Percentiles rank a stretch among this genome's conserved stretches.
These are phyloP conservation scores for Fraxinus baroniana DNA, from an alignment of 305 asterid genomes.

Conservation along the genomic window DNA sequence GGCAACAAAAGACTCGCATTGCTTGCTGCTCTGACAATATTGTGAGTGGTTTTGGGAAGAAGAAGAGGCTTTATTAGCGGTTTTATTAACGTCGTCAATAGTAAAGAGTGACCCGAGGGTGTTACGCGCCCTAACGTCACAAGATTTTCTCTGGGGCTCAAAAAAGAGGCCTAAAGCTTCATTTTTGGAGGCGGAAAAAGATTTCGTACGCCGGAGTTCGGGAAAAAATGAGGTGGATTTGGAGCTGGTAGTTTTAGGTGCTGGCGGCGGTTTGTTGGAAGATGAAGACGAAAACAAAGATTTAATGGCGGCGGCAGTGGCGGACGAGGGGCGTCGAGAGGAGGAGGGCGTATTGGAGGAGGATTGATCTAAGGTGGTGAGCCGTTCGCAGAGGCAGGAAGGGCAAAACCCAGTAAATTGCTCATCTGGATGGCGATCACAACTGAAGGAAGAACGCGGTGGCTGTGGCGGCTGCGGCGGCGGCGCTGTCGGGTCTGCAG, in stretches of 20 bases:
- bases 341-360: slow-evolving; percentile 55
- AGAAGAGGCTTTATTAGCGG: slow-evolving; percentile 23
- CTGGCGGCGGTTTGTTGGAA: slow-evolving; percentile 43
- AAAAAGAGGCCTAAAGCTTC: slow-evolving; percentile 62
- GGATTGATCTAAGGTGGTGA: slow-evolving; percentile 70
- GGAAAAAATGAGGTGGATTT: slow-evolving; percentile 57
- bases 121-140: slow-evolving; percentile 82
- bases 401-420: slow-evolving; percentile 90
- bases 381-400: slow-evolving; percentile 92
- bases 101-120: slow-evolving; percentile 68
- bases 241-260: slow-evolving; percentile 34
- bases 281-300: slow-evolving; percentile 59
- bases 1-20: slow-evolving; percentile 33
- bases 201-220: slow-evolving; percentile 82
- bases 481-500: slow-evolving; percentile 77
- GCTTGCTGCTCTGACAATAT: slow-evolving; percentile 22
- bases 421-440: slow-evolving; percentile 89
- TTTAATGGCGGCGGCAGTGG: slow-evolving; percentile 72
- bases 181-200: slow-evolving; percentile 85
- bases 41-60: slow-evolving; percentile 29
- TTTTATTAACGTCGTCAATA: slow-evolving; percentile 48
- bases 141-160: slow-evolving; percentile 92
- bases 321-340: slow-evolving; percentile 54
- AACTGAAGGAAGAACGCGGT: slow-evolving; percentile 87
- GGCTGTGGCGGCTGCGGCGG: slow-evolving; percentile 85